A percentile compares a stretch with the other conserved stretches of the same genome.
Conservation (phyloP, 805 yeast species). For the Yamadazyma phyllophila region DNA sequence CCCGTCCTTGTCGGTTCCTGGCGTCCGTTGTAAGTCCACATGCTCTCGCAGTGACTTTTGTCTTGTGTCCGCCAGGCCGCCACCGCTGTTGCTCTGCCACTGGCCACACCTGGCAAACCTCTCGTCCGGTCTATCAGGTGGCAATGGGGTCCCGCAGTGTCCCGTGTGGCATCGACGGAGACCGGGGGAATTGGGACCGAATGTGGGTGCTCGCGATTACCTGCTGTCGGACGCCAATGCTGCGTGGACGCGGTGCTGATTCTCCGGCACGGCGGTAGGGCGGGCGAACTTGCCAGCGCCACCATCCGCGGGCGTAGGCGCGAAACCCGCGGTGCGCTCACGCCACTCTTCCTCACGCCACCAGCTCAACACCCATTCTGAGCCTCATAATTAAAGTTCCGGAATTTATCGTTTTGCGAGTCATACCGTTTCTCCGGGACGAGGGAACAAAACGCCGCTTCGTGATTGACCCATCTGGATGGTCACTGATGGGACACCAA, state of each 20-base stretch:
- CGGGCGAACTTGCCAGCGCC: background rate
- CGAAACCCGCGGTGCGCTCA: no score
- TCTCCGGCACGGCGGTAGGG: background rate
- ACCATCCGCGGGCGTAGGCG: background rate
- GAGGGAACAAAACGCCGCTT: no score
- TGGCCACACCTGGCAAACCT: background rate
- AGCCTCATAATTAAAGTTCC: no score
- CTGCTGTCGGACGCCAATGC: constrained; percentile 1
- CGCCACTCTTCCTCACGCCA: no score
- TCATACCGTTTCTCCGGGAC: no score
- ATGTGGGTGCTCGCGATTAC: background rate
- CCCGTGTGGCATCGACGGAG: no score
- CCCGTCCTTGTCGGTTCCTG: background rate
- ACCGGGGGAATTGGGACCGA: background rate
- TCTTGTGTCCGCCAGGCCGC: background rate
- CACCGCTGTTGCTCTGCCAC: background rate
- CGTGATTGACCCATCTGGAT: no score
- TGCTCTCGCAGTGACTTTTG: background rate
- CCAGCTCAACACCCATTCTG: no score
- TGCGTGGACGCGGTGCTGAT: background rate
- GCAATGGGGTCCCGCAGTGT: no score
- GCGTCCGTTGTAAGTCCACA: background rate
- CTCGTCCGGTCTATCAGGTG: background rate
- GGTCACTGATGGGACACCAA: no score
- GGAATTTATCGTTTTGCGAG: no score